phyloP scores from a whole-genome alignment of 345 rosid genomes.

The Pseudoturritis turrita region DNA sequence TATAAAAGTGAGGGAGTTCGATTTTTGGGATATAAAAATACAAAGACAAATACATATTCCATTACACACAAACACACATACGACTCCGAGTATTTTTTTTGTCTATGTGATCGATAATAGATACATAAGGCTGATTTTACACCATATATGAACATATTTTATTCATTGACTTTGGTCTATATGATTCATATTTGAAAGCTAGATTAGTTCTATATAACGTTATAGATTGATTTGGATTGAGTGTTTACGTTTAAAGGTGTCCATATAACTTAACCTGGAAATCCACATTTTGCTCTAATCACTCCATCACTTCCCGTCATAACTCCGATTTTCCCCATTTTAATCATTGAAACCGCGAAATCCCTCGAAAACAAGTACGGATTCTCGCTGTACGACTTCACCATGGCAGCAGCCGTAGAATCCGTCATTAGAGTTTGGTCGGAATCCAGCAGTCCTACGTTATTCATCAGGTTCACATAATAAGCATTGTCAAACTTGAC shows the following conservation, averaged over 20 bases:
- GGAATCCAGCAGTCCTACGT: slow-evolving; percentile 59
- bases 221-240: not conserved
- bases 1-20: not conserved
- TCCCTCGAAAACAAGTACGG: slow-evolving; percentile 51
- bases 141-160: slow-evolving; percentile 17
- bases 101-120: slow-evolving; percentile 14
- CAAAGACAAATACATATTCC: slow-evolving; percentile 10
- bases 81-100: not conserved
- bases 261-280: slow-evolving; percentile 38
- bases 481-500: slow-evolving; percentile 65
- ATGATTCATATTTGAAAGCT: slow-evolving; percentile 11
- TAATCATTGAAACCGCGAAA: slow-evolving; percentile 68
- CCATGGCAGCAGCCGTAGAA: slow-evolving; percentile 46
- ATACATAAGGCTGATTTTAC: not conserved
- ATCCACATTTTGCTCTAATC: slow-evolving; percentile 62
- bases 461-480: slow-evolving; percentile 51
- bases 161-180: slow-evolving; percentile 17
- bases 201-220: not conserved
- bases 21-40: not conserved
- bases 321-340: slow-evolving; percentile 56
- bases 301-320: slow-evolving; percentile 60
- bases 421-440: slow-evolving; percentile 61
- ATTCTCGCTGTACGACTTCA: slow-evolving; percentile 45
- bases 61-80: slow-evolving; percentile 15
- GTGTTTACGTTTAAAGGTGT: not conserved